Percentiles rank a stretch among this genome's conserved stretches.
Evolutionary conservation across 495 filamentous ascomycete species (phyloP).

Genomic region (Parathielavia hyrcaniae): DNA sequence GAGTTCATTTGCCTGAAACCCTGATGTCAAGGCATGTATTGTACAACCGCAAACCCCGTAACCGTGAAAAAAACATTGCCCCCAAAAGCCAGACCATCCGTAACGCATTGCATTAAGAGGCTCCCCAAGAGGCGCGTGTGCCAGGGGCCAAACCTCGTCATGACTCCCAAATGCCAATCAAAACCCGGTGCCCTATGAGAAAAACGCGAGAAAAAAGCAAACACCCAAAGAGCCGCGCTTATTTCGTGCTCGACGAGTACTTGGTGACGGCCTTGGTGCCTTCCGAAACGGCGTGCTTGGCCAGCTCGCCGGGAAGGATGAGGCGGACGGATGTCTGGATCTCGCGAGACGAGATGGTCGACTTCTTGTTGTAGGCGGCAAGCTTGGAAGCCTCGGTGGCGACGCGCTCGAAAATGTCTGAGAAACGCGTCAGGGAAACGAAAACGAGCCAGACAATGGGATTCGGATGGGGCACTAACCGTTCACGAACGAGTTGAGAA

Average conservation of each 20-base stretch:
- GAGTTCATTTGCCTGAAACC: constrained; percentile 56
- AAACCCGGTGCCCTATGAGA: constrained; percentile 46
- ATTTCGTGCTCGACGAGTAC: constrained; percentile 99
- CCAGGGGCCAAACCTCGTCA: constrained; percentile 54
- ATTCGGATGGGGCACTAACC: constrained; percentile 54
- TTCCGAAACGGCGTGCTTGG: constrained; percentile 99
- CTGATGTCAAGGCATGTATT: constrained; percentile 59
- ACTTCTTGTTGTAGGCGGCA: constrained; percentile 99
- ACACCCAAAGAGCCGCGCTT: constrained; percentile 42
- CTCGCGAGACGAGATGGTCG: constrained; percentile 97
- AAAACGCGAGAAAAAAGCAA: constrained; percentile 40
- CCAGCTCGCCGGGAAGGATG: constrained; percentile 95
- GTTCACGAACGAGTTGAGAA: constrained; percentile 99
- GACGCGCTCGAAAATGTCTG: constrained; percentile 99
- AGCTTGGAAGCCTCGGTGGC: constrained; percentile 98
- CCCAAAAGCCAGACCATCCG: constrained; percentile 76
- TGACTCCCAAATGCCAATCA: constrained; percentile 54
- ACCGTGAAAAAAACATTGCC: constrained; percentile 66
- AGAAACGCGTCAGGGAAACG: constrained; percentile 27
- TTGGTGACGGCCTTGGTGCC: constrained; percentile 99
- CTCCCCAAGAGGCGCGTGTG: constrained; percentile 54
- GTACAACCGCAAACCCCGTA: constrained; percentile 70
- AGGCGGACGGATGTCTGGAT: constrained; percentile 99
- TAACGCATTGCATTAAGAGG: constrained; percentile 75
- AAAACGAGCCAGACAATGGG: background rate